Evolutionary conservation across 306 rosid species (phyloP), one percentile per base, ranked within the genome.

Genomic region (Benincasa hispida): DNA sequence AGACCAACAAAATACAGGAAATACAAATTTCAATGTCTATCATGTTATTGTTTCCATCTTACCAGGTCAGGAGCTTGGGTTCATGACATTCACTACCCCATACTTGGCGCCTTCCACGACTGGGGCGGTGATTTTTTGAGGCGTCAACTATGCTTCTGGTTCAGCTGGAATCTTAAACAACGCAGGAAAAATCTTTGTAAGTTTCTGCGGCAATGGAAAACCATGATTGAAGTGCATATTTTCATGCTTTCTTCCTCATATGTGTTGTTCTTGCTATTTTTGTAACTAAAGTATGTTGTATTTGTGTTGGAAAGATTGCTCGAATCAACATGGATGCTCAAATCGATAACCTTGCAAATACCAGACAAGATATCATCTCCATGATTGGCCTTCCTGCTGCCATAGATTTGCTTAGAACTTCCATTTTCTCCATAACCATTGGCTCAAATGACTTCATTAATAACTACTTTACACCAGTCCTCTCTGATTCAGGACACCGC

Each of bases 101-200:
- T 90, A 88, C 83, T 68, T 88, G 59, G 87, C 92, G 30, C 93
- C 92, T 67, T 61, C 93, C 21, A 86, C 91, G 61, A 21, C 72
- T 2, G 96, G 91, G 41, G 39, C 81, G 2, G 81, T 77, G n/a
- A 35, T 87, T 83, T 80, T 92, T 62, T 79, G 77, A 54, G 97
- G 93, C 42, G 91, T 86, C 37, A 92, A 92, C 60, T 90, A 90
- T 81, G 97, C 93, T 37, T 92, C 93, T 28, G 93, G 93, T 21
- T 89, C 89, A 13, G 80, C 87, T 82, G 93, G 96, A 76, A 88
- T 90, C 87, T 87, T 90, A 37, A 92, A 92, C 56, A 5, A 54
- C 28, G 90, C 91, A 1, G 98, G 93, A 42, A 50, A 79, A 51
- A 48, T 81, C 37, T 90, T 88, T 78, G 96, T 88, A 78, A 86